phyloP scores from a whole-genome alignment of 768 basidiomycete genomes.

The Leucogyrophana mollusca region DNA sequence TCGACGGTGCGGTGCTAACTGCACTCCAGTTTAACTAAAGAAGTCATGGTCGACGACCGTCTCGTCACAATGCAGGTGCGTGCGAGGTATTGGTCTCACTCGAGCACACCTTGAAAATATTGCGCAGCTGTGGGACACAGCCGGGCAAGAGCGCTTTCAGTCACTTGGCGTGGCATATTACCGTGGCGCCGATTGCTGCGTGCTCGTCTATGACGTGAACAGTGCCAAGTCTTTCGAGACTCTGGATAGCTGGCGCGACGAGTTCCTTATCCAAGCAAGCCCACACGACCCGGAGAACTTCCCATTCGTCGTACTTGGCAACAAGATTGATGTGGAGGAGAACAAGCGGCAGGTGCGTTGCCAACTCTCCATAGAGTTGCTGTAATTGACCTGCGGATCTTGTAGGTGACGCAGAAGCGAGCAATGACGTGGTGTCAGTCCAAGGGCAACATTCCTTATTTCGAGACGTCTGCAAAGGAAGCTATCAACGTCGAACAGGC shows the following conservation, averaged over 20 bases:
- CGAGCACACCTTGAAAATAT: constrained; percentile 5
- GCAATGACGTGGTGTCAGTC: constrained; percentile 99
- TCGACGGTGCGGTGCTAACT: constrained; percentile 21
- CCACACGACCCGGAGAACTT: constrained; percentile 99
- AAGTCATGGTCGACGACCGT: constrained; percentile 97
- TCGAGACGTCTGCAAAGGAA: constrained; percentile 99
- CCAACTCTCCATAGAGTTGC: neutral
- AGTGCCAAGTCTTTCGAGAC: constrained; percentile 98
- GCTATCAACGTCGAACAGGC: constrained; percentile 99
- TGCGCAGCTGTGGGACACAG: constrained; percentile 97
- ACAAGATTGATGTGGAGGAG: constrained; percentile 99
- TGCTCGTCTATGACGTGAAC: constrained; percentile 98
- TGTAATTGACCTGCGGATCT: constrained; percentile 1
- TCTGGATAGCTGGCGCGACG: constrained; percentile 98
- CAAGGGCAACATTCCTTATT: constrained; percentile 99
- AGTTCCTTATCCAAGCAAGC: constrained; percentile 98
- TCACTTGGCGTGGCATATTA: constrained; percentile 99
- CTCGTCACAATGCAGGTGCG: constrained; percentile 97
- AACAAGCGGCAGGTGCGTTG: constrained; percentile 86
- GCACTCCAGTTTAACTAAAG: constrained; percentile 83
- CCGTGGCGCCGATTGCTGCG: constrained; percentile 98
- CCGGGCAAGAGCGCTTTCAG: constrained; percentile 99
- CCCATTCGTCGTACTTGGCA: constrained; percentile 98
- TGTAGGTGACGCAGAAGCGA: constrained; percentile 95
- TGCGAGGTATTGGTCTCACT: neutral